A percentile compares a stretch with the other conserved stretches of the same genome.
phyloP scores from a whole-genome alignment of 495 filamentous ascomycete genomes.

The Oidiodendron maius region DNA sequence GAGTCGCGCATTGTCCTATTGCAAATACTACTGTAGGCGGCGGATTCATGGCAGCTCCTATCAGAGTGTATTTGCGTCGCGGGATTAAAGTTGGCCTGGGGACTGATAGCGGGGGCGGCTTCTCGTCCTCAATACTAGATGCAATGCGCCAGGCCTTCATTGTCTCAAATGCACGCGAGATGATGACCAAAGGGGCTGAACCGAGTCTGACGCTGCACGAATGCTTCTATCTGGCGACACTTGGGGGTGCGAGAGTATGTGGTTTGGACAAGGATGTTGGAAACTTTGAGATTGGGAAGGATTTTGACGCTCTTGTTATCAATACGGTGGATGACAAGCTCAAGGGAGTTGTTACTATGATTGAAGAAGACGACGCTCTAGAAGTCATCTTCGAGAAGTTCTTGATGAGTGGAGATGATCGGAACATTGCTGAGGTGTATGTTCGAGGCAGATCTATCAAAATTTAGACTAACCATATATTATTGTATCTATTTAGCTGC shows the following conservation, averaged over 20 bases:
- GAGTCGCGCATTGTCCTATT: conserved; percentile 59
- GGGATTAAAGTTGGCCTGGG: conserved; percentile 62
- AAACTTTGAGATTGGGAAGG: conserved; percentile 52
- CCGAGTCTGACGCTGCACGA: conserved; percentile 44
- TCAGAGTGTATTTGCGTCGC: conserved; percentile 47
- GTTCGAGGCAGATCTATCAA: conserved; percentile 49
- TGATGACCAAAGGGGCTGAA: conserved; percentile 39
- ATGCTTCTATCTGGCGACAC: conserved; percentile 55
- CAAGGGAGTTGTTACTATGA: conserved; percentile 42
- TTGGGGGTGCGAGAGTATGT: conserved; percentile 57
- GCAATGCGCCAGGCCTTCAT: conserved; percentile 55
- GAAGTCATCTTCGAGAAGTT: conserved; percentile 54
- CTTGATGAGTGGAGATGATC: conserved; percentile 59
- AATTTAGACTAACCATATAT: no score
- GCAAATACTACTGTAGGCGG: conserved; percentile 57
- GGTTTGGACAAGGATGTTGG: conserved; percentile 50
- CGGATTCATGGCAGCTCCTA: conserved; percentile 54
- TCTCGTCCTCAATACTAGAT: conserved; percentile 51
- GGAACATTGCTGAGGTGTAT: conserved; percentile 54
- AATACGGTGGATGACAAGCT: conserved; percentile 32
- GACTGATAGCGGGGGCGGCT: conserved; percentile 63
- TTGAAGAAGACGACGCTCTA: conserved; percentile 44
- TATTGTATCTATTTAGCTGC: no score
- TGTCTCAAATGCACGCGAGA: conserved; percentile 51
- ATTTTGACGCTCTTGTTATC: conserved; percentile 59